Percentiles rank a stretch among this genome's conserved stretches.
Conservation (phyloP, 306 rosid species). For the Cucumis hystrix region DNA sequence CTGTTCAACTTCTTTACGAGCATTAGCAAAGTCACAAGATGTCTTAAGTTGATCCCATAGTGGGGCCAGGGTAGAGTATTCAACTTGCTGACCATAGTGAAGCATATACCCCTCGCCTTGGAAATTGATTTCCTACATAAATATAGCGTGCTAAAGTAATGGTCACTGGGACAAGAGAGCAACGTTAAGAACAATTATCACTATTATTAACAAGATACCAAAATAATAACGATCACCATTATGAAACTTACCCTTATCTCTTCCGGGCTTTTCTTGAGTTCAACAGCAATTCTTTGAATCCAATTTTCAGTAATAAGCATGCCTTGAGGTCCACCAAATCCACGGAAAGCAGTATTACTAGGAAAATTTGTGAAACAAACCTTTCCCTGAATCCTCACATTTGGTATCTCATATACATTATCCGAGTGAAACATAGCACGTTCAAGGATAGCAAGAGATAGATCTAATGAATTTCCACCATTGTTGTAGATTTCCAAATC, state of each 20-base stretch:
- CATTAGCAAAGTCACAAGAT: conserved; percentile 58
- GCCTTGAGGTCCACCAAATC: conserved; percentile 99
- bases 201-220: conserved; percentile 9
- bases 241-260: conserved; percentile 52
- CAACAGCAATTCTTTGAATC: conserved; percentile 79
- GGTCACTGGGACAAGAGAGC: conserved; percentile 1
- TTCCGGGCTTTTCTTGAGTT: conserved; percentile 75
- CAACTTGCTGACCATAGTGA: conserved; percentile 71
- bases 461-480: conserved; percentile 82
- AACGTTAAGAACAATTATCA: background rate
- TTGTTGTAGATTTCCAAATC: conserved; percentile 84
- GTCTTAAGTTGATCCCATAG: conserved; percentile 66
- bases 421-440: conserved; percentile 96
- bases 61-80: conserved; percentile 56
- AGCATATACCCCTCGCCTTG: conserved; percentile 73
- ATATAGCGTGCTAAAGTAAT: conserved; percentile 8
- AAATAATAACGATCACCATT: background rate
- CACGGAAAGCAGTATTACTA: conserved; percentile 91
- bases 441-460: conserved; percentile 77
- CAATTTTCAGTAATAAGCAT: conserved; percentile 88
- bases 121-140: conserved; percentile 68
- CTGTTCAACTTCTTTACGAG: conserved; percentile 46
- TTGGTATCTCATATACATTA: conserved; percentile 93
- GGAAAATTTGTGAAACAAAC: conserved; percentile 84
- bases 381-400: conserved; percentile 65